Evolutionary conservation across 129 eudicot genomes (phyloP), one percentile per base, ranked within the genome.

Genomic region (Flaveria robusta): DNA sequence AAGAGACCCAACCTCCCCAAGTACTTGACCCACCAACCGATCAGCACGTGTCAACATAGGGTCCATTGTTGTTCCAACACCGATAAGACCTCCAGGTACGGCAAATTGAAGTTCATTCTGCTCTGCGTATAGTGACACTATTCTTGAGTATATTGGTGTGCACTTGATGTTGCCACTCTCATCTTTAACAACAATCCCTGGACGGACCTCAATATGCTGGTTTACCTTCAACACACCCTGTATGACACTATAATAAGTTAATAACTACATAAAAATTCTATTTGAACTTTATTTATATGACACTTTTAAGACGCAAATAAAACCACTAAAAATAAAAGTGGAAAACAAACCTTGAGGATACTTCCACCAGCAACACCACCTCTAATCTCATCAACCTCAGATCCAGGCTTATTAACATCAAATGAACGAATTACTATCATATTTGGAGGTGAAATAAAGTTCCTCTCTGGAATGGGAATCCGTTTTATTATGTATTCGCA

Each of bases 301-400:
- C 6, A 24, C 23, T 70, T 49, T 9, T n/a, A n/a, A 0, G 29
- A 51, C 42, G 60, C 5, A 42, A 18, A 50, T 15, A 63, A 3
- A 15, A 20, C 42, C 3, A 72, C 37, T 27, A 42, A 24, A 43
- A 27, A 39, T 3, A 10, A 24, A 19, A 7, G 1, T 41, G 46
- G 37, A 71, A 39, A 20, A 14, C 75, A 49, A 70, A 94, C 98
- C 97, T 94, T 94, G 56, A 94, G 90, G 50, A 94, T 94, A 75
- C 98, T 94, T 77, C 98, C 98, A 71, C 98, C 98, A 66, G 98
- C 98, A 83, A 94, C 98, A 84, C 98, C 98, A 43, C 98, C 98
- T 78, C 78, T 77, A 27, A 94, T 84, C 42, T 94, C 98, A 78
- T 91, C 98, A 70, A 91, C 98, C 74, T 94, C 98, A 76, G 82